Evolutionary conservation across 768 basidiomycete species (phyloP).

Genomic region (Tulasnella sp.): DNA sequence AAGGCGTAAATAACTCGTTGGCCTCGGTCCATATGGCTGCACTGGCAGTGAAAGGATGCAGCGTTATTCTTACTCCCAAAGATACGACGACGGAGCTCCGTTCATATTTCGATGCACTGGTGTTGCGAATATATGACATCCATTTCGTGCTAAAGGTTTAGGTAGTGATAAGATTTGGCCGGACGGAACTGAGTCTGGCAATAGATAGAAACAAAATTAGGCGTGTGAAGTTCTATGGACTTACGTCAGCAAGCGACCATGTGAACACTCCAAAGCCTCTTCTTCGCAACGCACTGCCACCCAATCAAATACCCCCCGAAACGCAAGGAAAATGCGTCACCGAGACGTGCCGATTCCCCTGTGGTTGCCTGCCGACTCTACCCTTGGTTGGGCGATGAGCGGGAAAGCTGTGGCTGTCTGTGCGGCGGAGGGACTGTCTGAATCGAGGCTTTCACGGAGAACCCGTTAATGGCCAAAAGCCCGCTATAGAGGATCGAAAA

Average conservation of each 20-base stretch:
- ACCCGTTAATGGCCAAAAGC: neutral
- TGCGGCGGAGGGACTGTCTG: too few relatives aligned
- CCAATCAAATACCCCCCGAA: neutral
- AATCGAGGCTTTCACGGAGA: neutral
- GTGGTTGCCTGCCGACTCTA: neutral
- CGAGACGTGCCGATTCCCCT: neutral
- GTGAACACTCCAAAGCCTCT: neutral
- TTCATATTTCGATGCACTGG: neutral
- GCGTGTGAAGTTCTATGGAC: neutral
- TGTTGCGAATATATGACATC: neutral
- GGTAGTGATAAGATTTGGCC: neutral
- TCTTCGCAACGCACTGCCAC: neutral
- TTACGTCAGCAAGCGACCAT: neutral
- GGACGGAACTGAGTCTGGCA: neutral
- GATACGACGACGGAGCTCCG: neutral
- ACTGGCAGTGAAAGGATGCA: neutral
- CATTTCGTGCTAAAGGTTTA: neutral
- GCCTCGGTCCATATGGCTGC: neutral
- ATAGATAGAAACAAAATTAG: neutral
- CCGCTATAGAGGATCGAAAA: neutral
- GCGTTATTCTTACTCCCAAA: neutral
- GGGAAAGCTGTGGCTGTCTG: neutral
- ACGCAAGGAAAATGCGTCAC: neutral
- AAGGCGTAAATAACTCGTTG: neutral
- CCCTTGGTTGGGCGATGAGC: neutral